These are phyloP conservation scores for Nicotiana knightiana DNA, from an alignment of 257 asterid genomes.

Conservation along the genomic window DNA sequence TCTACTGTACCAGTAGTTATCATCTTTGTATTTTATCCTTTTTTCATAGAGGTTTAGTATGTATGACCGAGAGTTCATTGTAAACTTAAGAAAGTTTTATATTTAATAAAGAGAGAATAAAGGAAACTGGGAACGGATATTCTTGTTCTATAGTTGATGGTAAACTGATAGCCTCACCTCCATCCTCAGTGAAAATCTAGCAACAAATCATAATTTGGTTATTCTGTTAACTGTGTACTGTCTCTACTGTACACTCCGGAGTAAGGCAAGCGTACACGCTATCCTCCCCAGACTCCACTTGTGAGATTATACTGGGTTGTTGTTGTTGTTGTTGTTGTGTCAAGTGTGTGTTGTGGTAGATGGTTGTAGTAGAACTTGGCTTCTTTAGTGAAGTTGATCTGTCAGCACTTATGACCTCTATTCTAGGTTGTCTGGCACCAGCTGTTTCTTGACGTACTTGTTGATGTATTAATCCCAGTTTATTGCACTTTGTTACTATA, in stretches of 20 bases:
- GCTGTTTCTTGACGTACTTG: background rate
- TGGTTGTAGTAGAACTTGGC: background rate
- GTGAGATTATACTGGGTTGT: too few relatives aligned
- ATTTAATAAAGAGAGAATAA: background rate
- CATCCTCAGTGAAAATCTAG: background rate
- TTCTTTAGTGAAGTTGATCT: background rate
- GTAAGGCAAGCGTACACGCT: too few relatives aligned
- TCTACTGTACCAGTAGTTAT: background rate
- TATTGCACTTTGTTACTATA: background rate
- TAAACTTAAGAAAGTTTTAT: background rate
- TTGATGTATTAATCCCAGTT: background rate
- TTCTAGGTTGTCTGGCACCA: background rate
- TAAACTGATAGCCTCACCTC: background rate
- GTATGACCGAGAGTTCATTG: background rate
- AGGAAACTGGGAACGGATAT: slow-evolving; percentile 9
- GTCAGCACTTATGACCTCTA: background rate
- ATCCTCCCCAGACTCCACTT: too few relatives aligned
- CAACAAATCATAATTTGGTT: background rate
- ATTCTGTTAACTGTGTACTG: background rate
- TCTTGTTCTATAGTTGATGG: slow-evolving; percentile 8
- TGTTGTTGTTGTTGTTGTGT: too few relatives aligned
- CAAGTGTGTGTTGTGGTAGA: too few relatives aligned
- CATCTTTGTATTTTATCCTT: background rate
- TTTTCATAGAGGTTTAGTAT: background rate
- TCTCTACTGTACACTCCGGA: too few relatives aligned